Evolutionary conservation across 2,329 filamentous ascomycete genomes (phyloP).

Genomic region (Colletotrichum melonis): DNA sequence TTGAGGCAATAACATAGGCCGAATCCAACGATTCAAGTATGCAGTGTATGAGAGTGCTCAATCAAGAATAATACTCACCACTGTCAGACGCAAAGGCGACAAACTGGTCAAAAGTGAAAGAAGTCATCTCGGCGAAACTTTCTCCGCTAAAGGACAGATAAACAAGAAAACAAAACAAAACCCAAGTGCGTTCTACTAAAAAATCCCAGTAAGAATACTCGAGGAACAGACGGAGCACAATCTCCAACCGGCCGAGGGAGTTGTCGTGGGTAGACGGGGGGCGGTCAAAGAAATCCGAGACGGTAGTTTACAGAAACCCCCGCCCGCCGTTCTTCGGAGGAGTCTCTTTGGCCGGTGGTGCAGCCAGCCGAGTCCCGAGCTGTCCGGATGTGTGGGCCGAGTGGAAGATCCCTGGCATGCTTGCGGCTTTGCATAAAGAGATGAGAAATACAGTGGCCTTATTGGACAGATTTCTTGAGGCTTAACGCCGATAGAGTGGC

Average conservation of each 20-base stretch:
- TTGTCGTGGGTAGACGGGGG: background rate
- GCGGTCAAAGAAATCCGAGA: background rate
- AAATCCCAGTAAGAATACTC: background rate
- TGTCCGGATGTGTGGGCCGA: constrained; percentile 18
- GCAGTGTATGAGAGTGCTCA: background rate
- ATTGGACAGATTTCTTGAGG: background rate
- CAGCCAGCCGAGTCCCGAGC: constrained; percentile 6
- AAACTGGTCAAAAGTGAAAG: constrained; percentile 45
- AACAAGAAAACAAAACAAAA: background rate
- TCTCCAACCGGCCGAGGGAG: background rate
- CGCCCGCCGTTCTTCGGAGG: constrained; percentile 17
- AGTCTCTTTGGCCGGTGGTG: constrained; percentile 9
- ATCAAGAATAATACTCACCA: constrained; percentile 46
- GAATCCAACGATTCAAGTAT: background rate
- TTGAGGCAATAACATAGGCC: background rate
- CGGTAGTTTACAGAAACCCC: constrained; percentile 4
- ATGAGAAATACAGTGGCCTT: constrained; percentile 13
- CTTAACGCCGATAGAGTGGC: constrained; percentile 16
- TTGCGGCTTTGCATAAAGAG: background rate
- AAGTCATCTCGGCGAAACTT: constrained; percentile 13
- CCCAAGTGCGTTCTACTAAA: accelerated
- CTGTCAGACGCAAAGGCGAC: constrained; percentile 60
- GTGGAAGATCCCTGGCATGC: constrained; percentile 3
- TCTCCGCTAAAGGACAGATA: background rate
- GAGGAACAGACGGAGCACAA: too few species aligned